Percentiles rank a stretch among this genome's conserved stretches.
Conservation (phyloP, 208 protist species). For the Angomonas ambiguus region DNA sequence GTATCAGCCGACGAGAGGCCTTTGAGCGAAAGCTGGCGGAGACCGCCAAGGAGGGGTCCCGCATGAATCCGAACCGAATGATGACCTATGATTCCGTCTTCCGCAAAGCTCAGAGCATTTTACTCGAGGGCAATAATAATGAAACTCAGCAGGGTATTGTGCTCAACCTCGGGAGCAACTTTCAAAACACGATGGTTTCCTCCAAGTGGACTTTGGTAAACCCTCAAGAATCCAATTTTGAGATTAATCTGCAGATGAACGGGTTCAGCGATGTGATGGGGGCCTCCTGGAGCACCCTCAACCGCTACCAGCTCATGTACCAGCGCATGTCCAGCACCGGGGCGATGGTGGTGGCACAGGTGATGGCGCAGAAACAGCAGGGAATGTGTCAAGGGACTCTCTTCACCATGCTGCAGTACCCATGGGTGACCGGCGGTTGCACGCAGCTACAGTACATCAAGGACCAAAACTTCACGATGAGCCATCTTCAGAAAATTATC, state of each 20-base stretch:
- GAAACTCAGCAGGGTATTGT: constrained; percentile 74
- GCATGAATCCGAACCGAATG: constrained; percentile 26
- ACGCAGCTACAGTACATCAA: constrained; percentile 85
- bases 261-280: constrained; percentile 80
- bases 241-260: constrained; percentile 86
- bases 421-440: constrained; percentile 77
- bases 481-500: constrained; percentile 76
- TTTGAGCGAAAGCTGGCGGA: constrained; percentile 77
- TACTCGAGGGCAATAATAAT: constrained; percentile 62
- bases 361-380: constrained; percentile 84
- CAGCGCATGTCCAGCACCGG: constrained; percentile 76
- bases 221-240: constrained; percentile 83
- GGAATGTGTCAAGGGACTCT: constrained; percentile 76
- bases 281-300: constrained; percentile 81
- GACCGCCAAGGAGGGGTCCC: constrained; percentile 49
- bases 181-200: constrained; percentile 79
- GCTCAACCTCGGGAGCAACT: constrained; percentile 65
- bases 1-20: constrained; percentile 33
- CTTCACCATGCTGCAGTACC: constrained; percentile 86
- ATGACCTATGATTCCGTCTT: constrained; percentile 79
- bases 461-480: constrained; percentile 67
- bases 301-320: constrained; percentile 85
- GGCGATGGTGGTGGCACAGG: constrained; percentile 75
- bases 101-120: constrained; percentile 47
- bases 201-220: constrained; percentile 79